phyloP scores from a whole-genome alignment of 495 filamentous ascomycete species.

The Diplogelasinospora grovesii region DNA sequence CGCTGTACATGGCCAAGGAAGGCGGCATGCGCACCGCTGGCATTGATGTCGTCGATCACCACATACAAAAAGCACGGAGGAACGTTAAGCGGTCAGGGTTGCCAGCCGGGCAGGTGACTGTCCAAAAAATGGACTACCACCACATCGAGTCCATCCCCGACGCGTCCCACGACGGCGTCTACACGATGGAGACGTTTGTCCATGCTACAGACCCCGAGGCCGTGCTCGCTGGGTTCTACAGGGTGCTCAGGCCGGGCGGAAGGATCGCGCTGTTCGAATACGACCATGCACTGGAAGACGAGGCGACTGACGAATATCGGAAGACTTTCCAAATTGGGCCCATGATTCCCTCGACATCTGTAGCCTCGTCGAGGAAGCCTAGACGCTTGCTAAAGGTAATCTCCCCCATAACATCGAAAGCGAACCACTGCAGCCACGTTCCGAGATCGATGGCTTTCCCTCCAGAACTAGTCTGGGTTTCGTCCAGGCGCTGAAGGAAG shows the following conservation, averaged over 20 bases:
- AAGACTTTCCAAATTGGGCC: constrained; percentile 8
- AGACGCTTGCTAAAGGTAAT: constrained; percentile 15
- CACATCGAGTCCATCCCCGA: constrained; percentile 35
- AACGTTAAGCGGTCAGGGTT: constrained; percentile 36
- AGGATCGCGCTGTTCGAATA: constrained; percentile 45
- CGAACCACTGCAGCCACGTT: constrained; percentile 16
- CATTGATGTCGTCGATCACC: constrained; percentile 48
- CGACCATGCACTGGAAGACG: constrained; percentile 33
- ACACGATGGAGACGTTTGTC: constrained; percentile 55
- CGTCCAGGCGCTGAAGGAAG: constrained; percentile 7
- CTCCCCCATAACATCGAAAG: constrained; percentile 19
- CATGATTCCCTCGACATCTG: constrained; percentile 14
- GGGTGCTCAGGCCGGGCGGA: constrained; percentile 45
- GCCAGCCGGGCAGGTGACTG: constrained; percentile 27
- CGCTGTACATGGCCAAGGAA: constrained; percentile 36
- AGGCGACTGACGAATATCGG: constrained; percentile 11
- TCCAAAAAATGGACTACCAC: constrained; percentile 47
- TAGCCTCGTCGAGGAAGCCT: constrained; percentile 14
- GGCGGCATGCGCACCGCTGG: constrained; percentile 35
- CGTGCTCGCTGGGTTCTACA: constrained; percentile 42
- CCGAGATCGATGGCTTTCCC: constrained; percentile 6
- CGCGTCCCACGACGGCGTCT: constrained; percentile 45
- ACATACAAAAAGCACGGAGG: constrained; percentile 37
- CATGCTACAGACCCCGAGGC: constrained; percentile 46
- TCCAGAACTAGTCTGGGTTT: neutral